phyloP scores from a whole-genome alignment of 2,329 filamentous ascomycete species.

The Trichophyton schoenleinii region DNA sequence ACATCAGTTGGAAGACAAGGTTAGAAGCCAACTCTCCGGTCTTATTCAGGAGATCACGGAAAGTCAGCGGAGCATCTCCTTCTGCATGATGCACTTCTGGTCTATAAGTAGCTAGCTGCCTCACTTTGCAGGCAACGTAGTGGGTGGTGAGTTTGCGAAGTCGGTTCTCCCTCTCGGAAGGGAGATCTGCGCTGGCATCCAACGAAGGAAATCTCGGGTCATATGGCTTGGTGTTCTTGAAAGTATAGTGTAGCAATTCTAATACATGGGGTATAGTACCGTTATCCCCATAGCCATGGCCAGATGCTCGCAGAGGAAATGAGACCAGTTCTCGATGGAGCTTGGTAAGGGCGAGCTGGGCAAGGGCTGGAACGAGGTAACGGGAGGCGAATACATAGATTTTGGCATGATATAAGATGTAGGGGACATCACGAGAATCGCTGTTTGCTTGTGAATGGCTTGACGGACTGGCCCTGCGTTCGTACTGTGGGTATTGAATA shows the following conservation, averaged over 20 bases:
- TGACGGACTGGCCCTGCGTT: constrained; percentile 4
- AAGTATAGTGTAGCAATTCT: constrained; percentile 29
- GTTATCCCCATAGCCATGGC: constrained; percentile 8
- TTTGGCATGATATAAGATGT: constrained; percentile 34
- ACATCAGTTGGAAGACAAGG: constrained; percentile 32
- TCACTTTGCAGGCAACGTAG: constrained; percentile 30
- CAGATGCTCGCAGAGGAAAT: constrained; percentile 17
- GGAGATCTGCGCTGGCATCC: constrained; percentile 17
- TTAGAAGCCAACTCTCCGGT: constrained; percentile 31
- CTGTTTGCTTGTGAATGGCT: constrained; percentile 9
- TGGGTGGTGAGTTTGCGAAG: constrained; percentile 29
- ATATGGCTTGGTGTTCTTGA: constrained; percentile 28
- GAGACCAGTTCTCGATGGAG: constrained; percentile 27
- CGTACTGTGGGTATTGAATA: constrained; percentile 25
- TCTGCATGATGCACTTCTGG: constrained; percentile 7
- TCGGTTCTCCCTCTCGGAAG: constrained; percentile 27
- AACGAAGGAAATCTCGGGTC: constrained; percentile 27
- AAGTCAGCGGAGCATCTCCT: constrained; percentile 13
- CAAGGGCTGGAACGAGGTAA: constrained; percentile 30
- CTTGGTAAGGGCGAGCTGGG: constrained; percentile 30
- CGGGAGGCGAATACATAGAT: constrained; percentile 33
- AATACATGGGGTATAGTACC: constrained; percentile 26
- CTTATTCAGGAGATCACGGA: constrained; percentile 26
- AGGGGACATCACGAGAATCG: constrained; percentile 17
- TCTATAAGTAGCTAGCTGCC: constrained; percentile 25